Evolutionary conservation across 371 early-diverging fungal species (phyloP).

Genomic region (Rhizopus delemar): DNA sequence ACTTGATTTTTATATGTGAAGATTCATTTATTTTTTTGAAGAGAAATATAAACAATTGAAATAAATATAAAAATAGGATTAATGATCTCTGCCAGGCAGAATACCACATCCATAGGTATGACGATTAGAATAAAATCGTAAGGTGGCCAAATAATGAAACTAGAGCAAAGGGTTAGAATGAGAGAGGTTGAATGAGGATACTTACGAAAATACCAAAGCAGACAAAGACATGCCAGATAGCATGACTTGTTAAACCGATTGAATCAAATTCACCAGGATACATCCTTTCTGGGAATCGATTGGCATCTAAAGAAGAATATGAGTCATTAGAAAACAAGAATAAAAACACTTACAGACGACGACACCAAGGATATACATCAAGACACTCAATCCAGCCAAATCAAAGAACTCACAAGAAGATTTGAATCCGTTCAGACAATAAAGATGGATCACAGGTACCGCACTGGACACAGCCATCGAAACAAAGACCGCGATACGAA

Average conservation of each 20-base stretch:
- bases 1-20: neutral
- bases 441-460: constrained; percentile 52
- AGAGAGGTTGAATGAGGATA: neutral
- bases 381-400: constrained; percentile 46
- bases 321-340: constrained; percentile 1
- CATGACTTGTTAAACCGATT: constrained; percentile 71
- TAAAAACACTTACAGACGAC: constrained; percentile 40
- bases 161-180: neutral
- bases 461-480: constrained; percentile 57
- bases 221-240: constrained; percentile 78
- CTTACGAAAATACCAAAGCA: constrained; percentile 62
- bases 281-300: constrained; percentile 73
- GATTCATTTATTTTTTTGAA: too few relatives aligned
- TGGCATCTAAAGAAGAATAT: constrained; percentile 38
- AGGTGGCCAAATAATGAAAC: constrained; percentile 51
- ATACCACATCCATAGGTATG: constrained; percentile 39
- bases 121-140: constrained; percentile 41
- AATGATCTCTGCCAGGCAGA: neutral
- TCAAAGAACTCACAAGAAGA: constrained; percentile 47
- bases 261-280: constrained; percentile 78
- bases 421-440: constrained; percentile 40
- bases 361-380: constrained; percentile 55
- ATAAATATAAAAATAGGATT: neutral
- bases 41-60: neutral
- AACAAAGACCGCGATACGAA: constrained; percentile 56